These are phyloP conservation scores for Trichocladium antarcticum DNA, from an alignment of 495 filamentous ascomycete species.

Conservation along the genomic window DNA sequence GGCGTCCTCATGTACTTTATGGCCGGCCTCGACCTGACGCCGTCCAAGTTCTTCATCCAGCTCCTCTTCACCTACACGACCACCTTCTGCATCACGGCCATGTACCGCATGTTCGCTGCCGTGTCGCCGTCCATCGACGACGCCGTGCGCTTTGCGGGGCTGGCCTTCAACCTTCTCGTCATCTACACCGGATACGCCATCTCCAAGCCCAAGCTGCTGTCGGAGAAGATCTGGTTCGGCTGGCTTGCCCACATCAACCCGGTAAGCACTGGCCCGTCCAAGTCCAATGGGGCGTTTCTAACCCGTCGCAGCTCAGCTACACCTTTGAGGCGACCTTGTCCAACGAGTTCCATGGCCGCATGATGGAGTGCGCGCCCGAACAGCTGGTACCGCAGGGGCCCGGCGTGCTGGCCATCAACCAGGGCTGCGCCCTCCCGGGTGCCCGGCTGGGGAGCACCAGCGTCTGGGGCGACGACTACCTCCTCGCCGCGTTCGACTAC, in stretches of 20 bases:
- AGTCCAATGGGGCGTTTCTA: not conserved
- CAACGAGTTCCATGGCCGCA: constrained; percentile 55
- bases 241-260: constrained; percentile 74
- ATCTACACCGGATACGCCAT: constrained; percentile 75
- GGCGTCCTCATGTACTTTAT: constrained; percentile 72
- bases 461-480: constrained; percentile 51
- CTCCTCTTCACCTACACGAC: constrained; percentile 48
- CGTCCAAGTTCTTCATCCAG: constrained; percentile 78
- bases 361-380: constrained; percentile 36
- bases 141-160: constrained; percentile 34
- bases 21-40: constrained; percentile 51
- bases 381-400: constrained; percentile 52
- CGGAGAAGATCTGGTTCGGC: constrained; percentile 52
- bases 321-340: constrained; percentile 57
- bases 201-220: constrained; percentile 51
- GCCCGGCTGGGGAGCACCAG: constrained; percentile 38
- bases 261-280: constrained; percentile 21
- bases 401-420: constrained; percentile 37
- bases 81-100: constrained; percentile 48
- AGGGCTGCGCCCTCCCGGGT: constrained; percentile 51
- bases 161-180: constrained; percentile 62
- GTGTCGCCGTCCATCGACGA: constrained; percentile 51
- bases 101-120: constrained; percentile 66
- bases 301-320: constrained; percentile 37
- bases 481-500: constrained; percentile 47